Conservation (phyloP, 345 rosid genomes). For the Rhizophora mangle region DNA sequence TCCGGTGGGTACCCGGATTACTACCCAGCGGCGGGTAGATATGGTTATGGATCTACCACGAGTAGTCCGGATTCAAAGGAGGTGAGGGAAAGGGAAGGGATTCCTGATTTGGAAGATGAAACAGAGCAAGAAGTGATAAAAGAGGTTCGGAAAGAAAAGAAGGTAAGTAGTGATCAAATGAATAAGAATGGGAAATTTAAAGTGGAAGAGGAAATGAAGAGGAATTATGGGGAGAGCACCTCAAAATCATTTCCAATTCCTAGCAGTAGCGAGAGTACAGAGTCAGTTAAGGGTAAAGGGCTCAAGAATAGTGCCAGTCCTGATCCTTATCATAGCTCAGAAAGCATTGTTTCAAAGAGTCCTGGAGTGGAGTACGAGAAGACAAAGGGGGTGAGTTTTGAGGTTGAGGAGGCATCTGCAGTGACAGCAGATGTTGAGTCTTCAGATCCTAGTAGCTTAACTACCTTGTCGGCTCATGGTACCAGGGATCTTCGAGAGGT, state of each 20-base stretch:
- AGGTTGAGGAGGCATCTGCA: conserved; percentile 51
- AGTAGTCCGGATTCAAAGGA: conserved; percentile 87
- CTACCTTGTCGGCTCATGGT: conserved; percentile 61
- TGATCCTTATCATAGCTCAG: conserved; percentile 37
- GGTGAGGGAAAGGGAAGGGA: conserved; percentile 92
- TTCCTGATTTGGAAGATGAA: conserved; percentile 96
- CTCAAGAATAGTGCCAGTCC: conserved; percentile 31
- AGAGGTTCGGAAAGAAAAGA: conserved; percentile 36
- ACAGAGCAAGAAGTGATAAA: conserved; percentile 61
- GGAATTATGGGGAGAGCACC: conserved; percentile 61
- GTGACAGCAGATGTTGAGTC: conserved; percentile 46
- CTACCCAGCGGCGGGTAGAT: conserved; percentile 20
- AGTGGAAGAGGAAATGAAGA: conserved; percentile 25
- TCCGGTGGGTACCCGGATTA: conserved; percentile 34
- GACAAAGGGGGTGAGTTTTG: conserved; percentile 75
- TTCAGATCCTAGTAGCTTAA: conserved; percentile 57
- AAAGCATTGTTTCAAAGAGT: conserved; percentile 38
- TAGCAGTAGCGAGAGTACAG: conserved; percentile 34
- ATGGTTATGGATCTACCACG: conserved; percentile 49
- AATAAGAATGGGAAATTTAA: conserved; percentile 19
- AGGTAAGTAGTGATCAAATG: conserved; percentile 27
- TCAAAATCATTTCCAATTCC: conserved; percentile 49
- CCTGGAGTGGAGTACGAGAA: conserved; percentile 45
- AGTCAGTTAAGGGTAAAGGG: conserved; percentile 29
- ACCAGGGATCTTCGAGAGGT: conserved; percentile 81